Percentiles rank a stretch among this genome's conserved stretches.
Evolutionary conservation across 805 yeast genomes (phyloP).

Genomic region (Zygosaccharomyces lentus): DNA sequence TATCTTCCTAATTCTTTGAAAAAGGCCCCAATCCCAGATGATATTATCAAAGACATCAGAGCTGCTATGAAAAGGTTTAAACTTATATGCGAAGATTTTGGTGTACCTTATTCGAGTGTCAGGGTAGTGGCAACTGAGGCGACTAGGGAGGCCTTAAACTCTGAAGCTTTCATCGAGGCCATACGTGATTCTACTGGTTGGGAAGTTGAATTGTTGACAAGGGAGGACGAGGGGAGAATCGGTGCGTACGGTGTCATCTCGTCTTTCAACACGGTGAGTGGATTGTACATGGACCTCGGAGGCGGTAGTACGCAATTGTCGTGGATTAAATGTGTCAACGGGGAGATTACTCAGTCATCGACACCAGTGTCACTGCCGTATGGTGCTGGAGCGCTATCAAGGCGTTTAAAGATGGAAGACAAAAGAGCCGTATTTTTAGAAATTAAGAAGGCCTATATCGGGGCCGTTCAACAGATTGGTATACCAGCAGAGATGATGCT

Average conservation of each 20-base stretch:
- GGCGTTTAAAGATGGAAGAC: constrained; percentile 50
- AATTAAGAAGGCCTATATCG: constrained; percentile 45
- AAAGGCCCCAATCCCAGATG: constrained; percentile 52
- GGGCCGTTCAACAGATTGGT: constrained; percentile 47
- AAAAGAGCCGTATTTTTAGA: constrained; percentile 48
- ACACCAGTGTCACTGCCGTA: constrained; percentile 64
- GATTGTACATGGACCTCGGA: constrained; percentile 68
- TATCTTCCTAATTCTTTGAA: constrained; percentile 37
- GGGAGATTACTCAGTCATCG: constrained; percentile 50
- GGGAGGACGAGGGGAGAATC: constrained; percentile 60
- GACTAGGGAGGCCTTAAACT: constrained; percentile 63
- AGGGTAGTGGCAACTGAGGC: constrained; percentile 73
- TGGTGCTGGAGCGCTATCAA: constrained; percentile 66
- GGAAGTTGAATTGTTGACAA: constrained; percentile 56
- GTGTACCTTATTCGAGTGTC: constrained; percentile 57
- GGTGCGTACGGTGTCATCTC: constrained; percentile 75
- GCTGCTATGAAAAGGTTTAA: constrained; percentile 64
- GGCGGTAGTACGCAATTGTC: constrained; percentile 67
- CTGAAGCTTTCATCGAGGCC: constrained; percentile 52
- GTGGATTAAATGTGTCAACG: constrained; percentile 59
- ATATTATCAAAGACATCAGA: constrained; percentile 55
- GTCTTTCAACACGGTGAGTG: constrained; percentile 60
- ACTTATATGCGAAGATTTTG: constrained; percentile 68
- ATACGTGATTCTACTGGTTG: constrained; percentile 59
- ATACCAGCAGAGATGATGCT: constrained; percentile 49